These are phyloP conservation scores for Ophiosphaerella narmari DNA, from an alignment of 2,329 filamentous ascomycete species.

Conservation along the genomic window DNA sequence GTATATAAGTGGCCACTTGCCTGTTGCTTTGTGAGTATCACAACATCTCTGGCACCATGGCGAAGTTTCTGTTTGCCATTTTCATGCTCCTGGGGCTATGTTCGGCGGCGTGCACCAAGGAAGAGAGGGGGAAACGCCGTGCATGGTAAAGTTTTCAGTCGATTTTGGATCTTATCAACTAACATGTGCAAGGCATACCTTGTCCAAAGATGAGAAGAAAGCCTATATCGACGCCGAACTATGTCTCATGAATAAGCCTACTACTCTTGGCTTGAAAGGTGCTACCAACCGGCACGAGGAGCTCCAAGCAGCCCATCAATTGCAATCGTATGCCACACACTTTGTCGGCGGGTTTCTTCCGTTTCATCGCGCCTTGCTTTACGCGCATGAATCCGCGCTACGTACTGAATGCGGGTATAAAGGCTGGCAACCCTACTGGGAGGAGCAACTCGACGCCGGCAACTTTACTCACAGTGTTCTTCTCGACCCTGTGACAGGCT, in stretches of 20 bases:
- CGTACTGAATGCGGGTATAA: slow-evolving; percentile 38
- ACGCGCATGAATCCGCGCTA: slow-evolving; percentile 38
- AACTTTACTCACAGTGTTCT: slow-evolving; percentile 17
- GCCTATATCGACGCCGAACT: slow-evolving; percentile 18
- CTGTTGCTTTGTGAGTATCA: no score
- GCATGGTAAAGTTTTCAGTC: slow-evolving; percentile 5
- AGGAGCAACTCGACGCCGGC: slow-evolving; percentile 23
- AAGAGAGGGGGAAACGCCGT: background rate
- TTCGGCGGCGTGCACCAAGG: background rate
- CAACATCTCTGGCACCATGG: background rate
- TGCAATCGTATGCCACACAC: slow-evolving; percentile 8
- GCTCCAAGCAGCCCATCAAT: slow-evolving; percentile 11
- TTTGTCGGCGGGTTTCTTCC: slow-evolving; percentile 39
- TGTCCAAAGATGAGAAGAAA: slow-evolving; percentile 11
- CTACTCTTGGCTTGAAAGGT: slow-evolving; percentile 5
- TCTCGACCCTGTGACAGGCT: slow-evolving; percentile 18
- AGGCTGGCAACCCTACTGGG: slow-evolving; percentile 39
- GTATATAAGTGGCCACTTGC: no score
- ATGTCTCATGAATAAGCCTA: slow-evolving; percentile 18
- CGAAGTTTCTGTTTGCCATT: background rate
- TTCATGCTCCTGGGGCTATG: background rate
- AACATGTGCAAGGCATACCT: slow-evolving; percentile 6
- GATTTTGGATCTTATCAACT: background rate
- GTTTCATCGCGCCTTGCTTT: slow-evolving; percentile 42
- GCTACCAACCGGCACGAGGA: slow-evolving; percentile 16